These are phyloP conservation scores for Cinnamomum chago DNA, from an alignment of 164 flowering plant species.

Conservation along the genomic window DNA sequence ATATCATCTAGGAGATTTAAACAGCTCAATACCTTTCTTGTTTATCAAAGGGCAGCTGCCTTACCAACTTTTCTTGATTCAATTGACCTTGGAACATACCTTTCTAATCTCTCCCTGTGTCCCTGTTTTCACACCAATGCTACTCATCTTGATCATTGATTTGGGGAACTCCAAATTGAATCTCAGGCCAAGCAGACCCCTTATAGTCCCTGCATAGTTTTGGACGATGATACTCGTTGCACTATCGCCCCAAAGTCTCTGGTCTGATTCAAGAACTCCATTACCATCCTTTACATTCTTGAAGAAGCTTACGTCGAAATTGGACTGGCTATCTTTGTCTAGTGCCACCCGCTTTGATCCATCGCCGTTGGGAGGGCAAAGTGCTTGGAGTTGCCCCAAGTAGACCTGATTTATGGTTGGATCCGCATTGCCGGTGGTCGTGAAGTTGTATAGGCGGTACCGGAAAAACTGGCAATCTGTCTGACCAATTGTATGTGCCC, in stretches of 20 bases:
- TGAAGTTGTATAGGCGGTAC: slow-evolving; percentile 71
- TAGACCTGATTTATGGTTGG: slow-evolving; percentile 48
- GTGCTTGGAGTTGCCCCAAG: slow-evolving; percentile 31
- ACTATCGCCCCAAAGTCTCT: slow-evolving; percentile 58
- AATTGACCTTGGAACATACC: slow-evolving; percentile 55
- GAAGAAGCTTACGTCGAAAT: slow-evolving; percentile 59
- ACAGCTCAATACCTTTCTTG: no score
- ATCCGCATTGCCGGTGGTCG: slow-evolving; percentile 58
- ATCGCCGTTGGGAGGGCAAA: slow-evolving; percentile 53
- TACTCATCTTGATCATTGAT: slow-evolving; percentile 73
- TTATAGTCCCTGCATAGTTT: slow-evolving; percentile 48
- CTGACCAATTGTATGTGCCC: slow-evolving; percentile 77
- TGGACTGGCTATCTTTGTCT: slow-evolving; percentile 47
- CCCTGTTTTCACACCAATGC: slow-evolving; percentile 65
- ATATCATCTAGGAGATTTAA: no score
- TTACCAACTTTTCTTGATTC: not conserved
- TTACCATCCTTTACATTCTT: slow-evolving; percentile 56
- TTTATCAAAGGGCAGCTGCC: no score
- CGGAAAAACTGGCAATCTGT: slow-evolving; percentile 55
- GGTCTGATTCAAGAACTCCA: slow-evolving; percentile 71
- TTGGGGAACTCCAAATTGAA: slow-evolving; percentile 47
- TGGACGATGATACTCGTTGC: slow-evolving; percentile 37
- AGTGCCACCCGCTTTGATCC: slow-evolving; percentile 48
- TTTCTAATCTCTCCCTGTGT: slow-evolving; percentile 63
- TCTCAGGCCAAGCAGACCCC: slow-evolving; percentile 58